Evolutionary conservation across 257 asterid species (phyloP).

Genomic region (Solanum peruvianum): DNA sequence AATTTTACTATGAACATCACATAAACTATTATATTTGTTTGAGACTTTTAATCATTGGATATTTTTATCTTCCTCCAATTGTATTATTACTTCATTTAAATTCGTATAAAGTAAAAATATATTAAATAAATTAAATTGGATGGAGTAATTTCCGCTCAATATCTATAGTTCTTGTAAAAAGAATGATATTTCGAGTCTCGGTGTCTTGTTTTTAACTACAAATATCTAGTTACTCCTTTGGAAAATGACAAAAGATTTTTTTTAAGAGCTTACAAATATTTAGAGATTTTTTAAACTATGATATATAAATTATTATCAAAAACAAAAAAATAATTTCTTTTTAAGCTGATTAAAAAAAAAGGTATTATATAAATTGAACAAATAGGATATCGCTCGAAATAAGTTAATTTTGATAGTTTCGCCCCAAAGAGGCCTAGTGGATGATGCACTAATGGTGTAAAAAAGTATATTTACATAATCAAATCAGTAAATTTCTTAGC

Average conservation of each 20-base stretch:
- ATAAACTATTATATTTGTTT: not conserved
- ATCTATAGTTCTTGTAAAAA: too few relatives aligned
- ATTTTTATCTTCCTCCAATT: not conserved
- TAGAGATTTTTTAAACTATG: not conserved
- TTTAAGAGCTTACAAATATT: not conserved
- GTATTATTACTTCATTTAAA: not conserved
- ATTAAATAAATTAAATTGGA: too few relatives aligned
- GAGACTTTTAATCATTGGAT: not conserved
- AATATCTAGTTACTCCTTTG: not conserved
- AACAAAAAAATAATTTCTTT: not conserved
- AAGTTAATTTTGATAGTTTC: not conserved
- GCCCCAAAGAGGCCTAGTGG: not conserved
- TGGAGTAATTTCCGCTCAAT: not conserved
- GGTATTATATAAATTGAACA: too few relatives aligned
- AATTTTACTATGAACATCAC: not conserved
- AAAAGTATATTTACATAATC: not conserved
- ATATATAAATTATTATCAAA: not conserved
- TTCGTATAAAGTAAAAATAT: not conserved
- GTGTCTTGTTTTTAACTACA: not conserved
- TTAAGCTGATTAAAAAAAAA: too few relatives aligned
- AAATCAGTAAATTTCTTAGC: too few relatives aligned
- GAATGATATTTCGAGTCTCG: too few relatives aligned
- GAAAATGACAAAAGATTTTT: not conserved
- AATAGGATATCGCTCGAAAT: not conserved
- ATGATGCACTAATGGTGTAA: not conserved